phyloP scores from a whole-genome alignment of 257 asterid species.

The Scutellaria barbata region DNA sequence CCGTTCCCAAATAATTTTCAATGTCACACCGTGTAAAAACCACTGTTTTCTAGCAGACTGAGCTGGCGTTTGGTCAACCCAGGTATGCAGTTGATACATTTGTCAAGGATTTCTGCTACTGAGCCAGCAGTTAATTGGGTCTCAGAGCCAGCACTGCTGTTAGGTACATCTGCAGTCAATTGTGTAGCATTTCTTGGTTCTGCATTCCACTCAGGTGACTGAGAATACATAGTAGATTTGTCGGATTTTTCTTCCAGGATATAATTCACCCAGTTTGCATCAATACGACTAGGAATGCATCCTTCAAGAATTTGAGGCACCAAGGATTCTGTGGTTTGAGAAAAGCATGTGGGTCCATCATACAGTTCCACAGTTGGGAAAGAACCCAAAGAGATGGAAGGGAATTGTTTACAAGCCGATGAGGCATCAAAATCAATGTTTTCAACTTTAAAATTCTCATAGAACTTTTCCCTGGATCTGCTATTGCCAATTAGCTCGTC shows the following conservation, averaged over 20 bases:
- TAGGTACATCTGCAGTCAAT: constrained; percentile 40
- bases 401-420: constrained; percentile 65
- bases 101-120: constrained; percentile 69
- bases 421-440: constrained; percentile 61
- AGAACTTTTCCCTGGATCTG: constrained; percentile 46
- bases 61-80: constrained; percentile 69
- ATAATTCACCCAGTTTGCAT: constrained; percentile 54
- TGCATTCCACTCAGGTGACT: constrained; percentile 40
- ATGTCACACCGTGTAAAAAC: constrained; percentile 77
- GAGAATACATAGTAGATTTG: constrained; percentile 40
- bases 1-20: constrained; percentile 14
- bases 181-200: constrained; percentile 48
- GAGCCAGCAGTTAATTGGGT: constrained; percentile 48
- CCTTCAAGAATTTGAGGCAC: constrained; percentile 63
- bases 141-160: constrained; percentile 39
- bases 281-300: constrained; percentile 51
- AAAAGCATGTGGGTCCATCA: constrained; percentile 53
- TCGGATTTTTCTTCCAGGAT: constrained; percentile 43
- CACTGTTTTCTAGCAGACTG: constrained; percentile 71
- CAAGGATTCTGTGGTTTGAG: constrained; percentile 48
- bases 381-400: constrained; percentile 72
- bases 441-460: constrained; percentile 43
- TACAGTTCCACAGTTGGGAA: constrained; percentile 74
- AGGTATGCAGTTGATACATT: constrained; percentile 60
- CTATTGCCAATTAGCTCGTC: constrained; percentile 58